Base-by-base conservation (phyloP, 1,139 yeast species). In the Arxiozyma bovina region DNA sequence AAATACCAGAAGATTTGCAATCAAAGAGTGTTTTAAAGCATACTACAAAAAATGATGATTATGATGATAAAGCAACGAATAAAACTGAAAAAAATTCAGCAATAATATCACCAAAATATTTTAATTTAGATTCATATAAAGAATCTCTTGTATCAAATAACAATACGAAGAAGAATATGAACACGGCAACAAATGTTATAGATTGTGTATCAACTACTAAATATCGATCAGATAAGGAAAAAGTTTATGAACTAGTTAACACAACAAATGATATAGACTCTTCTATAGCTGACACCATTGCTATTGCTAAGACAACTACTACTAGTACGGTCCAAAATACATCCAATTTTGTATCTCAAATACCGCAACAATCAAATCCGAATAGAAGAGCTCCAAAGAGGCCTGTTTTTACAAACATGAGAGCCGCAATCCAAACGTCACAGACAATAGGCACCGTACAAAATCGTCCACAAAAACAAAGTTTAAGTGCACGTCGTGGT, bases 401-500 rank as follows among this genome's bases (percentile, higher is more conserved):
- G 25, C 58, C 52, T 17, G 30, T 47, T 27, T 34, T 50, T 12
- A 43, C 38, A 6, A 44, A 25, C n/a, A 38, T 21, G 30, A 30
- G 47, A 38, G 27, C 45, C 34, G 42, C 27, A 22, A 43, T 34
- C 12, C 48, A 46, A 41, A 51, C 57, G 22, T 42, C 49, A 15
- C 43, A 46, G 21, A 42, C n/a, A 12, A 20, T 21, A 8, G 43
- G 42, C 2, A 46, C 55, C 17, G 45, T 45, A 38, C 50, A 53
- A 52, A 17, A 54, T 41, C 49, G 42, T 46, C 41, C 49, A 12
- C 58, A 52, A 45, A 53, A 62, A 52, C 69, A 63, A 55, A 67
- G 71, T 48, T 56, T 69, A 51, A 67, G 70, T 58, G 70, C 70
- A 7, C 64, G 72, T 48, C 61, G 72, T 54, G 72, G 72, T 2